These are phyloP conservation scores for Metschnikowia colocasiae DNA, from an alignment of 805 yeast species.

Conservation along the genomic window DNA sequence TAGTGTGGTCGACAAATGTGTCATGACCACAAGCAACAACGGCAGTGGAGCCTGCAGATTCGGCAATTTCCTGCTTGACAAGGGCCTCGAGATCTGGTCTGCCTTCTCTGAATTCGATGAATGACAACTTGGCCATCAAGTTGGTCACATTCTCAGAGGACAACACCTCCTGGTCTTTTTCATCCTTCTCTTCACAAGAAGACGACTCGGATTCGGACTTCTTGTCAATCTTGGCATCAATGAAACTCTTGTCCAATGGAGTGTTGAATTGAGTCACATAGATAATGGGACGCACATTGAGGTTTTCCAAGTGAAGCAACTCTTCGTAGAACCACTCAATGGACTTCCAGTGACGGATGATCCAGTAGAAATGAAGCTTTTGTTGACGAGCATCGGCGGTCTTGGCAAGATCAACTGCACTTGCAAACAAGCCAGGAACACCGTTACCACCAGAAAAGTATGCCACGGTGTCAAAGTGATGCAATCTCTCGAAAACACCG, in stretches of 20 bases:
- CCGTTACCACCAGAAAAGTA: slow-evolving; percentile 66
- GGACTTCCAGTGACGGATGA: slow-evolving; percentile 37
- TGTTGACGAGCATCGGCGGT: slow-evolving; percentile 7
- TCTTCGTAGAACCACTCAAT: slow-evolving; percentile 40
- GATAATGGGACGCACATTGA: slow-evolving; percentile 35
- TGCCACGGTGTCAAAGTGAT: slow-evolving; percentile 44
- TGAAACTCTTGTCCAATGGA: slow-evolving; percentile 16
- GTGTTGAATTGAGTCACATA: slow-evolving; percentile 25
- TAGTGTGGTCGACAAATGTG: slow-evolving; percentile 51
- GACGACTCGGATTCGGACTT: slow-evolving; percentile 1
- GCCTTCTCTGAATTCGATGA: slow-evolving; percentile 42
- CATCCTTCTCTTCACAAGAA: slow-evolving; percentile 8
- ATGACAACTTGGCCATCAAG: slow-evolving; percentile 26
- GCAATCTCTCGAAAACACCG: slow-evolving; percentile 47
- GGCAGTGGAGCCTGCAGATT: slow-evolving; percentile 39
- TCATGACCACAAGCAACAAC: slow-evolving; percentile 65
- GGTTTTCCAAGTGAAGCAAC: slow-evolving; percentile 29
- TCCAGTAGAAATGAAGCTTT: slow-evolving; percentile 33
- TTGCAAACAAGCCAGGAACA: slow-evolving; percentile 52
- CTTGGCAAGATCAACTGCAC: slow-evolving; percentile 31
- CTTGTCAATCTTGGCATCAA: slow-evolving; percentile 10
- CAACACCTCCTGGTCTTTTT: slow-evolving; percentile 5
- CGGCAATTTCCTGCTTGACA: slow-evolving; percentile 34
- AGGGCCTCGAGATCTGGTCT: slow-evolving; percentile 39
- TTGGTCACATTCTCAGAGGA: slow-evolving; percentile 10